Evolutionary conservation across 148 eudicot genomes (phyloP), one percentile per base, ranked within the genome.

Genomic region (Persicaria tinctoria): DNA sequence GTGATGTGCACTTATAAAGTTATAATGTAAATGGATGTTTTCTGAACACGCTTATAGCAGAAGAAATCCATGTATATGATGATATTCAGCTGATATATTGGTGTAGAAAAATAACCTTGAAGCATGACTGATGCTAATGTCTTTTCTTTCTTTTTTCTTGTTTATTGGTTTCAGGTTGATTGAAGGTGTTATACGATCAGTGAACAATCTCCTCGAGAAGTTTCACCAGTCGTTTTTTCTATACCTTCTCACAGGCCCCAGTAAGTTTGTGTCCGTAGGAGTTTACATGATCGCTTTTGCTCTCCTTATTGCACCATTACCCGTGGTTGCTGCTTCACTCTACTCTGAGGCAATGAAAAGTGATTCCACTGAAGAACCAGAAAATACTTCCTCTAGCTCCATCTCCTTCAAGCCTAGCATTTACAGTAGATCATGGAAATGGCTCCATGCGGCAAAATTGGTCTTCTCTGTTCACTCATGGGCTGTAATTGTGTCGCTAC

Each of bases 141-240:
- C 20, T 12, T 16, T 46, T 69, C 51, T 17, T 71, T 70, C 20
- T 70, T 46, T 70, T 14, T 51, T 47, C 68, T 76, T 69, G 27
- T 74, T 79, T 77, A 74, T 63, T 44, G 50, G 60, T 82, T 50
- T 83, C 93, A 95, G 98, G 84, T 86, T 95, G 85, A 78, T 92
- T 74, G 99, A 92, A 87, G 92, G 96, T 69, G 83, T 89, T 23
- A 79, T 92, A 69, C 83, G 97, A 63, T 90, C 97, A 27, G 92
- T 92, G 16, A 95, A 92, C 86, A 95, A 95, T 81, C 91, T 95
- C 73, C 97, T 95, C 2, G 99, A 95, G 83, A 95, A 95, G 82
- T 92, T 95, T 84, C 99, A 95, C 84, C 97, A 92, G 77, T 95
- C 99, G 77, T 95, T 92, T 76, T 95, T 95, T 66, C 89, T 92